A percentile compares a stretch with the other conserved stretches of the same genome.
Evolutionary conservation across 1,284 basidiomycete genomes (phyloP).

Genomic region (Peniophora sp.): DNA sequence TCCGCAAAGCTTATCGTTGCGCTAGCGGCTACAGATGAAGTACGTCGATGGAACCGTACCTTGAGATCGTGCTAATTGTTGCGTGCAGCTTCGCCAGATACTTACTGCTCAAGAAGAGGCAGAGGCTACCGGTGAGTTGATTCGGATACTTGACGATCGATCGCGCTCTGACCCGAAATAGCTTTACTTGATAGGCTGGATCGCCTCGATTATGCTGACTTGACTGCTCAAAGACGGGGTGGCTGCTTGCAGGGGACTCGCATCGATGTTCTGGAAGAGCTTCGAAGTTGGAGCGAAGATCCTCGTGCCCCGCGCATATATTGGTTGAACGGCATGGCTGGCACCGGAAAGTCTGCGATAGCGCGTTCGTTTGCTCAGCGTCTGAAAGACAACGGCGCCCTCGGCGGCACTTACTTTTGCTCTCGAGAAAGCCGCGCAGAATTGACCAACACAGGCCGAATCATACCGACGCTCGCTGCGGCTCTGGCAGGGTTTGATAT

Average conservation of each 20-base stretch:
- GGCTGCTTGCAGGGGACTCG: conserved; percentile 10
- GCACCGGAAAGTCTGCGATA: conserved; percentile 17
- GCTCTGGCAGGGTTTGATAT: not conserved
- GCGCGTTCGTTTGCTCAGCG: conserved; percentile 10
- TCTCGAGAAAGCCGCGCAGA: conserved; percentile 6
- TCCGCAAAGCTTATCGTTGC: too few species aligned
- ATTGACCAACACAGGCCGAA: not conserved
- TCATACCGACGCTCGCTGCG: not conserved
- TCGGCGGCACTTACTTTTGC: conserved; percentile 15
- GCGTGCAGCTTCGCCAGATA: too few species aligned
- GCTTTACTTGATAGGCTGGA: not conserved
- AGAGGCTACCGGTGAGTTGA: too few species aligned
- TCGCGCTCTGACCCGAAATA: too few species aligned
- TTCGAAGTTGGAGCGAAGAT: conserved; percentile 9
- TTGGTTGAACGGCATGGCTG: conserved; percentile 18
- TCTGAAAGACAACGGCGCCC: conserved; percentile 4
- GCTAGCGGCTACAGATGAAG: too few species aligned
- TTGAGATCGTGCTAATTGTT: too few species aligned
- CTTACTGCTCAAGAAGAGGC: too few species aligned
- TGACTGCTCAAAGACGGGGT: not conserved
- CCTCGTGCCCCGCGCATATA: conserved; percentile 7
- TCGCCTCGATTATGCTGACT: not conserved
- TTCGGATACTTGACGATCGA: too few species aligned
- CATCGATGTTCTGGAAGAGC: conserved; percentile 6
- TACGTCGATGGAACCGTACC: too few species aligned